Evolutionary conservation across 345 rosid species (phyloP).

Genomic region (Ceriops decandra): DNA sequence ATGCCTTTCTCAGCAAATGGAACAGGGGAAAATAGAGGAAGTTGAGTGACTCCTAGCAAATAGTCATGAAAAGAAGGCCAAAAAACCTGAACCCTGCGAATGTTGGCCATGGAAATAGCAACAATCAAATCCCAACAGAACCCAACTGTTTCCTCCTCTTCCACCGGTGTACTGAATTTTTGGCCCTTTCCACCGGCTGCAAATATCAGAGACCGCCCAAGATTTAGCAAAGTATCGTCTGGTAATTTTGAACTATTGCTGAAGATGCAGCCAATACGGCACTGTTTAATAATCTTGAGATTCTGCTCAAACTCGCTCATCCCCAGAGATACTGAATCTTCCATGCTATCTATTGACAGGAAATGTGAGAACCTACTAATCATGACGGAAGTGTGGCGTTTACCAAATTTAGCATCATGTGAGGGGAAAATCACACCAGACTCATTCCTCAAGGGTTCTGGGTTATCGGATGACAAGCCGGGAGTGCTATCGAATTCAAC

Average conservation of each 20-base stretch:
- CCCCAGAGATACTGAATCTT: slow-evolving; percentile 71
- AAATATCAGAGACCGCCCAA: slow-evolving; percentile 74
- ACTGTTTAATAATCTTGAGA: slow-evolving; percentile 74
- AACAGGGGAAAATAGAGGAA: slow-evolving; percentile 72
- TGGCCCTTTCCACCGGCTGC: slow-evolving; percentile 96
- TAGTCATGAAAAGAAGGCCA: slow-evolving; percentile 76
- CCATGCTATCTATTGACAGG: slow-evolving; percentile 64
- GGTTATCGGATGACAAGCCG: slow-evolving; percentile 25
- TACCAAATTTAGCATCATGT: slow-evolving; percentile 41
- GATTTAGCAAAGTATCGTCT: slow-evolving; percentile 49
- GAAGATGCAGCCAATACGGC: slow-evolving; percentile 72
- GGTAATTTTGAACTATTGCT: slow-evolving; percentile 52
- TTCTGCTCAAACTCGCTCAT: slow-evolving; percentile 88
- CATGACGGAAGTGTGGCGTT: slow-evolving; percentile 35
- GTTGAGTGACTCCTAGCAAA: slow-evolving; percentile 57
- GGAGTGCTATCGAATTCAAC: slow-evolving; percentile 48
- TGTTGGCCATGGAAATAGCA: slow-evolving; percentile 45
- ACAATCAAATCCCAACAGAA: slow-evolving; percentile 81
- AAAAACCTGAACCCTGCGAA: slow-evolving; percentile 48
- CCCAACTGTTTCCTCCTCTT: slow-evolving; percentile 81
- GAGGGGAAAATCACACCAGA: slow-evolving; percentile 29
- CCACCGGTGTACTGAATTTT: slow-evolving; percentile 78
- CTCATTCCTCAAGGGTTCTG: slow-evolving; percentile 34
- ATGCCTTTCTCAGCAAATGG: slow-evolving; percentile 81
- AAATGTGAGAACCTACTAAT: slow-evolving; percentile 68